Evolutionary conservation across 2,329 filamentous ascomycete genomes (phyloP), one percentile per base, ranked within the genome.

Genomic region (Ophiostoma triangulosporum): DNA sequence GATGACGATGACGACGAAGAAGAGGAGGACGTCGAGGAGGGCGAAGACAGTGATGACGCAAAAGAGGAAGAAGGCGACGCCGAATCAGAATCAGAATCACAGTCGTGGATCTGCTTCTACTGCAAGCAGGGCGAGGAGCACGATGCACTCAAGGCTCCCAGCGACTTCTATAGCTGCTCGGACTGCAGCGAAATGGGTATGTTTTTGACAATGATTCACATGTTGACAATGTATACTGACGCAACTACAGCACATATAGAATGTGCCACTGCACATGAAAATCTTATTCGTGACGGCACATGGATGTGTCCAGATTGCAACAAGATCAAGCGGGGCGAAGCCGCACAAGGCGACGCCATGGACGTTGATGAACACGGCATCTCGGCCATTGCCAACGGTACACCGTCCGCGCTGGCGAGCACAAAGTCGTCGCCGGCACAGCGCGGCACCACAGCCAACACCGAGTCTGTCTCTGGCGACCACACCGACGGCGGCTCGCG

Each of bases 41-140:
- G 9, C 31, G 31, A 33, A 31, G n/a, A n/a, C n/a, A n/a, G n/a
- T n/a, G 57, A 58, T 1, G 74, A 43, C 0, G 17, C 35, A 33
- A n/a, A 36, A 17, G 35, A 36, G 20, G 38, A 43, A 2, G 38
- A 40, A 36, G 77, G 73, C 65, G 73, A 75, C 53, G 73, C 54
- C 74, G 75, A 26, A 55, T 70, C 88, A 65, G 83, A 86, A 69
- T 2, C 75, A 72, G 43, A 71, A 73, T 15, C 57, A 65, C 51
- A 70, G 26, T 68, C 46, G n/a, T n/a, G n/a, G n/a, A 60, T 64
- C 52, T 73, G 67, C 69, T 85, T 88, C 59, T 94, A 91, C 63
- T 96, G 90, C 69, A 81, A 82, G 54, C 77, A 88, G 65, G 83
- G 86, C 59, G 88, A 94, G 68, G 86, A 93, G 53, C 76, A 91